These are phyloP conservation scores for Actinomortierella ambigua DNA, from an alignment of 371 early-diverging fungal genomes.

Conservation along the genomic window DNA sequence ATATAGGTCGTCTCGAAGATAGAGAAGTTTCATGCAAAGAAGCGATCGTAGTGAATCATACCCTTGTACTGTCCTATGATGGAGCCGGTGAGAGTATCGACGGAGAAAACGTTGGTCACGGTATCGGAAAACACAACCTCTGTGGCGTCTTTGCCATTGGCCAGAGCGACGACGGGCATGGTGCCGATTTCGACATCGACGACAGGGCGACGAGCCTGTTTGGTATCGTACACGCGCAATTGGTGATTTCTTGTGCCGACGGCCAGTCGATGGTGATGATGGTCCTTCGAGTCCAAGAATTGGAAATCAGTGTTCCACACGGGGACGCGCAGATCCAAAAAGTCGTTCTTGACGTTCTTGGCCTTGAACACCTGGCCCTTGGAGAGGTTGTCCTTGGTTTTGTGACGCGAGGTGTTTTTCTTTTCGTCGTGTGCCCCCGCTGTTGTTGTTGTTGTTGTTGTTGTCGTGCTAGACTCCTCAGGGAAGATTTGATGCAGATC, in stretches of 20 bases:
- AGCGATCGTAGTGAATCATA: conserved; percentile 5
- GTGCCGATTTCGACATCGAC: conserved; percentile 70
- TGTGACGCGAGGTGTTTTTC: conserved; percentile 38
- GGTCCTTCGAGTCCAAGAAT: conserved; percentile 67
- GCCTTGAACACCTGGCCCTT: conserved; percentile 63
- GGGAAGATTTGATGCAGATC: conserved; percentile 55
- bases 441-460: conserved; percentile 26
- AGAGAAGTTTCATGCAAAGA: not conserved
- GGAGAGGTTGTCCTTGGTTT: conserved; percentile 34
- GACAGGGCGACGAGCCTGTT: conserved; percentile 70
- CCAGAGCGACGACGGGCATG: conserved; percentile 59
- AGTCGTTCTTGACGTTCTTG: conserved; percentile 75
- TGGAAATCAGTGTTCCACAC: conserved; percentile 88
- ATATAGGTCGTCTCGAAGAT: no score
- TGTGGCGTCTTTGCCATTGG: conserved; percentile 48
- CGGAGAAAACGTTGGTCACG: conserved; percentile 65
- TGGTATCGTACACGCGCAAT: conserved; percentile 83
- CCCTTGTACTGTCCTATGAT: conserved; percentile 55
- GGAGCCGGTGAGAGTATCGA: conserved; percentile 71
- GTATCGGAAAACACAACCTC: conserved; percentile 84
- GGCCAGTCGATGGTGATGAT: conserved; percentile 57
- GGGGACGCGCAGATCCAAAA: conserved; percentile 81
- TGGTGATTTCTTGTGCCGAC: conserved; percentile 79
- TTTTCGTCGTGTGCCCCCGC: conserved; percentile 48
- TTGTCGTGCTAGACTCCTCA: not conserved